Evolutionary conservation across 495 filamentous ascomycete genomes (phyloP), one percentile per base, ranked within the genome.

Genomic region (Parachaetomium inaequale): DNA sequence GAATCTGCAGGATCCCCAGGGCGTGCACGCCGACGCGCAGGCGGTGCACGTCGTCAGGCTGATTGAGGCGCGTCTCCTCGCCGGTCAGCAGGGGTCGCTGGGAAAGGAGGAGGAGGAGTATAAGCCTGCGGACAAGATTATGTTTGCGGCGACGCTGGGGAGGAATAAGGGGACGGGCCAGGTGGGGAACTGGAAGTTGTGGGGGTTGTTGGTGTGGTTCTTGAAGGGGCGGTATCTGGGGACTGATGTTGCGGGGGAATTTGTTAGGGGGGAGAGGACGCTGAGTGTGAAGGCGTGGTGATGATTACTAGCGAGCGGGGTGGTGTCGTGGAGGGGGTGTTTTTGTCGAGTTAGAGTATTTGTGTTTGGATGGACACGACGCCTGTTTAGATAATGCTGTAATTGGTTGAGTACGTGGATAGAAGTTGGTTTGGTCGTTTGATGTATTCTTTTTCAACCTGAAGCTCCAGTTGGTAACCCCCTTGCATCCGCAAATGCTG

Each of bases 151-250:
- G 1, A 79, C 78, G 12, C 29, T 85, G 2, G 84, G 84, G 1
- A 70, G 66, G 54, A 63, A 68, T 34, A 68, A 68, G 25, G 84
- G 80, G 2, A 82, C 80, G 0, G 82, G 82, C 1, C 81, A 84
- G 68, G 54, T 84, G 8, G 80, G 79, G 45, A 70, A 69, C 4
- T 76, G 75, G 63, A 73, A 69, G 51, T 56, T 75, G 2, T 84
- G 74, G 61, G 70, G 76, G 15, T 74, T 72, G 54, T 46, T 85
- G 52, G 73, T 84, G 19, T 71, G 66, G 67, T 74, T 74, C 47
- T 34, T 77, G 60, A 86, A 86, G 73, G 75, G 76, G 0, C 54
- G 67, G 12, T 51, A 70, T 46, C 32, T 77, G 32, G 71, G 71
- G 38, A 76, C 70, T 10, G 59, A 74, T 21, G 42, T 60, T 17